These are phyloP conservation scores for Alliaria petiolata DNA, from an alignment of 345 rosid genomes.

Conservation along the genomic window DNA sequence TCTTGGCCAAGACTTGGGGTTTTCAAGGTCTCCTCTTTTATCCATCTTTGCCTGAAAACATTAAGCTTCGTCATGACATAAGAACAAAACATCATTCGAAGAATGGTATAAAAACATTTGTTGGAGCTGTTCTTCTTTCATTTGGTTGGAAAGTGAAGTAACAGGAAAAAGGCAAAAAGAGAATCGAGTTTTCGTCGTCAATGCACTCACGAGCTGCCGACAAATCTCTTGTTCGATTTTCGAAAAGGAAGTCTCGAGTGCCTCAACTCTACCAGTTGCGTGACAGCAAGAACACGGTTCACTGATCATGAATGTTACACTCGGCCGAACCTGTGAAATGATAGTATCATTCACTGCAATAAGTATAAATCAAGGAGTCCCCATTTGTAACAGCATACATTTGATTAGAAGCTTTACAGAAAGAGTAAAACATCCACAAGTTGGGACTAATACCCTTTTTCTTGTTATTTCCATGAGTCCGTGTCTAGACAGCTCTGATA, in stretches of 20 bases:
- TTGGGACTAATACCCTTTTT: constrained; percentile 64
- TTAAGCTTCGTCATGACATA: constrained; percentile 2
- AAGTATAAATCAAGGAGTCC: not conserved
- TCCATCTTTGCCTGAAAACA: constrained; percentile 56
- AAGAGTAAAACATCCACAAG: constrained; percentile 19
- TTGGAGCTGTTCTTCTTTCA: not conserved
- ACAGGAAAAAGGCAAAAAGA: not conserved
- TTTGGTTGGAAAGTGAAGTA: constrained; percentile 7
- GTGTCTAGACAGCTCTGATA: constrained; percentile 86
- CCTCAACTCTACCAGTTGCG: constrained; percentile 97
- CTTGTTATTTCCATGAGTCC: constrained; percentile 99
- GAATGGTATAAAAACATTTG: too few relatives aligned
- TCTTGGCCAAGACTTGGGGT: constrained; percentile 85
- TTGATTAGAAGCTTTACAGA: constrained; percentile 1
- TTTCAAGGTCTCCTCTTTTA: constrained; percentile 56
- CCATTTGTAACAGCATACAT: too few relatives aligned
- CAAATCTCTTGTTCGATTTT: constrained; percentile 95
- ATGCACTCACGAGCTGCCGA: constrained; percentile 68
- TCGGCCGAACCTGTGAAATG: constrained; percentile 79
- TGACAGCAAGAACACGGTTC: constrained; percentile 94
- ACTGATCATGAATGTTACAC: constrained; percentile 92
- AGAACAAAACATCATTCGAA: not conserved
- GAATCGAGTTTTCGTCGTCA: not conserved
- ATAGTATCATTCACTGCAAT: not conserved
- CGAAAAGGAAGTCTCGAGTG: constrained; percentile 87